Base-by-base conservation (phyloP, 768 basidiomycete genomes). In the Multifurca ochricompacta region DNA sequence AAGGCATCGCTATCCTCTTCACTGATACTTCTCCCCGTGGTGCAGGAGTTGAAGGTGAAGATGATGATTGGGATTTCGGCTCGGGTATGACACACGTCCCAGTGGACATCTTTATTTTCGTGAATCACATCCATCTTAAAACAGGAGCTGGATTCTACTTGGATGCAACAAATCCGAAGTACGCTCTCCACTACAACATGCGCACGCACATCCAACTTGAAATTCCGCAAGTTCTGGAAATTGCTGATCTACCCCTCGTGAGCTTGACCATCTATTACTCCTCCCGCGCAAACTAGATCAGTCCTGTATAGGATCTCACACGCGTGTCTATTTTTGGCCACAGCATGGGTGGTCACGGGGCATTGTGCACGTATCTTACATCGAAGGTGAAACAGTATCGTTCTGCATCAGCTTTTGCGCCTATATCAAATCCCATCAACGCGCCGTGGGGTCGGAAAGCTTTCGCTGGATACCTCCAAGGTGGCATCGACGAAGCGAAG, bases 261-360 rank as follows among this genome's bases (percentile, higher is more conserved):
- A 18, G 44, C 28, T 48, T 19, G n/a, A 28, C 37, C 42, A 54
- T 48, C 42, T 23, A 10, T 28, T 21, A 25, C 16, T 47, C 35
- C 53, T 23, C 21, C 23, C 16, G n/a, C 19, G n/a, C 19, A 8
- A 18, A 23, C 18, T 54, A 23, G 54, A 36, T 19, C 4, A 4
- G 21, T 19, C 13, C n/a, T n/a, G 9, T 16, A 6, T 62, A 93
- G 91, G 91, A 98, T 73, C 77, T 85, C 61, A 76, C 73, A 30
- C 82, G 87, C 47, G 83, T 89, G 65, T 92, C 91, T 19, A 85
- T 98, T 63, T 87, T 91, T 65, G 96, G 96, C 9, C 96, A 99
- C 70, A 92, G 89, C 41, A 99, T 98, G 96, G 91, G 90, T 53
- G 96, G 96, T 2, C 93, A 96, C 65, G 96, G 96, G 7, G 92